Base-by-base conservation (phyloP, 2,329 filamentous ascomycete genomes). In the Chrysosporium keratinophilum region DNA sequence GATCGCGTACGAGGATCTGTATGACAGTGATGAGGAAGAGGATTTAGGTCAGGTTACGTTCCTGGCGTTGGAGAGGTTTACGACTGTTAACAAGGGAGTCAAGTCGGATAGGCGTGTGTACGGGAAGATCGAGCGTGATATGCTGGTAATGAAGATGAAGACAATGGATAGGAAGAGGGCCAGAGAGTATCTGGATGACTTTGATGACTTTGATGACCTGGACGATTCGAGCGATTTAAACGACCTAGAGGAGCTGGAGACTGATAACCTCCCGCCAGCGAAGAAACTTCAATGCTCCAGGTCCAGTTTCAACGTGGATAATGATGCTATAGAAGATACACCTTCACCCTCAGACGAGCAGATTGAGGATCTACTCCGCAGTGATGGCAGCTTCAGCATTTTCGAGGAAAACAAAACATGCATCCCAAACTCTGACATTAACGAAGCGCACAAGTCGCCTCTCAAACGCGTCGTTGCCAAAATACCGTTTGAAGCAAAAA, bases 31-130 rank as follows among this genome's bases (percentile, higher is more conserved):
- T 28, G 51, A n/a, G 2, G 31, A 15, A 12, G 10, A 37, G 15
- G 39, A 59, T n/a, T 20, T 5, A 34, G 51, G 49, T 2, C 37
- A 57, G 17, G 57, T 65, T 20, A 50, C 62, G 9, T 65, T 61
- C 52, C 42, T 66, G 17, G 62, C 62, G 4, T 55, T 66, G 12
- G 56, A 58, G 14, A 57, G 59, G 19, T 64, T 61, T 44, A 55
- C 53, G 39, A 57, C 53, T 42, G 37, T 59, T 1, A 31, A 50
- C 19, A 9, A 20, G 11, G 39, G 11, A 50, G 5, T 31, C 5
- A 14, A 10, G 11, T 12, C 23, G 10, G 37, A 15, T 1, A 28
- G 14, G 28, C 20, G 55, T 28, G 23, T 40, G 40, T 45, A 55
- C 31, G 37, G 19, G 2, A 15, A 3, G 37, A 47, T 55, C 41